A percentile compares a stretch with the other conserved stretches of the same genome.
Conservation (phyloP, 75 land plant genomes). For the Cupressus sempervirens region DNA sequence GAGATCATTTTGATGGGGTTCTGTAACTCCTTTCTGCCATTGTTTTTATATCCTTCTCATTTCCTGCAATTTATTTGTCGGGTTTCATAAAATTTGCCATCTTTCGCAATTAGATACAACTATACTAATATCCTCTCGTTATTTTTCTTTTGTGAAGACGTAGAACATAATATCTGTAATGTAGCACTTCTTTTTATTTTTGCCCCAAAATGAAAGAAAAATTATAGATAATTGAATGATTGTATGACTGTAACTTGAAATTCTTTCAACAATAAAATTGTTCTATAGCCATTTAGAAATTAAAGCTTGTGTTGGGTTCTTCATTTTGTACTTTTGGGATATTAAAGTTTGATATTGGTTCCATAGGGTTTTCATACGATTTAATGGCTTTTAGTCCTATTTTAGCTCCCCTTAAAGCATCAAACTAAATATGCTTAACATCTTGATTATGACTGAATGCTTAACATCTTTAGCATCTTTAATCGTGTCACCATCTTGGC, state of each 20-base stretch:
- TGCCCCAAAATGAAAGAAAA: not conserved
- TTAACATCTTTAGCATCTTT: not conserved
- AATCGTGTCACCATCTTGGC: not conserved
- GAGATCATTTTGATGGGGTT: not conserved
- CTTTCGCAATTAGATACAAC: not conserved
- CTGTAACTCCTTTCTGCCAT: not conserved
- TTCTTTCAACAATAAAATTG: not conserved
- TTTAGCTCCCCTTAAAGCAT: not conserved
- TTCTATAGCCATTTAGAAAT: not conserved
- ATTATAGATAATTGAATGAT: not conserved
- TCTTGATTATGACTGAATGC: not conserved
- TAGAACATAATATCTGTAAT: not conserved
- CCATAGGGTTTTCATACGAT: not conserved
- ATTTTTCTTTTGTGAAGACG: not conserved
- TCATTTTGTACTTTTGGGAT: not conserved
- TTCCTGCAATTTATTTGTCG: not conserved
- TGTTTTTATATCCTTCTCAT: not conserved
- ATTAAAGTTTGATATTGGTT: not conserved
- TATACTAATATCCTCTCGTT: not conserved
- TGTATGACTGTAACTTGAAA: not conserved
- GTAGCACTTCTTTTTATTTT: not conserved
- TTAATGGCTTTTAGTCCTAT: not conserved
- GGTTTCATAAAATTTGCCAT: not conserved
- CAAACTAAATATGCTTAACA: not conserved
- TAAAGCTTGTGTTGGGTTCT: not conserved